Base-by-base conservation (phyloP, 1,139 yeast genomes). In the Zygosaccharomyces pseudobailii region DNA sequence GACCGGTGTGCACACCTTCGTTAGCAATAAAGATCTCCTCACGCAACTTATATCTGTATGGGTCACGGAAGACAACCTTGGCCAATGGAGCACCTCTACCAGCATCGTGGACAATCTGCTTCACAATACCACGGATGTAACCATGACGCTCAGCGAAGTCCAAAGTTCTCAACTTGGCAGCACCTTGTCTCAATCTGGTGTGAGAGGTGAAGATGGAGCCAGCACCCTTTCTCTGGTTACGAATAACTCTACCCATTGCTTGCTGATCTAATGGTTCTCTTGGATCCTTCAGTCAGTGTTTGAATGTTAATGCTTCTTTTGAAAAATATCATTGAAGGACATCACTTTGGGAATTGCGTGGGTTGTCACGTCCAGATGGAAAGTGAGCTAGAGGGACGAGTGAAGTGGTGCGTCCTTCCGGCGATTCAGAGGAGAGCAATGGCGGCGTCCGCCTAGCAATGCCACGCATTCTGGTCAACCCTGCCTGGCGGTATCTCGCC, bases 141-240 rank as follows among this genome's bases (percentile, higher is more conserved):
- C 98, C 98, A 76, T 92, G 96, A 77, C 96, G 94, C 82, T 94
- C 98, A 75, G 97, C 96, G 71, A 83, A 92, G 78, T 92, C 98
- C 77, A 92, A 86, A 74, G 96, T 86, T 85, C 98, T 88, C 76
- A 90, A 86, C 87, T 90, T 92, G 75, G 99, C 99, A 74, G 98
- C 97, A 76, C 98, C 99, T 82, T 94, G 87, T 86, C 98, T 88
- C 77, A 94, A 88, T 80, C 97, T 92, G 83, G 97, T 92, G 92
- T 90, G 96, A 71, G 98, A 84, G 76, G 95, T 87, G 89, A 94
- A 94, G 84, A 94, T 89, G 72, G 97, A 90, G 74, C 98, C 98
- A 79, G 97, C 97, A 85, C 97, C 97, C 82, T 94, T 94, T 88
- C 99, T 90, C 87, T 94, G 98, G 85, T 94, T 92, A 82, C 98